A percentile compares a stretch with the other conserved stretches of the same genome.
phyloP scores from a whole-genome alignment of 2,329 filamentous ascomycete genomes.

The Escovopsis sp. region DNA sequence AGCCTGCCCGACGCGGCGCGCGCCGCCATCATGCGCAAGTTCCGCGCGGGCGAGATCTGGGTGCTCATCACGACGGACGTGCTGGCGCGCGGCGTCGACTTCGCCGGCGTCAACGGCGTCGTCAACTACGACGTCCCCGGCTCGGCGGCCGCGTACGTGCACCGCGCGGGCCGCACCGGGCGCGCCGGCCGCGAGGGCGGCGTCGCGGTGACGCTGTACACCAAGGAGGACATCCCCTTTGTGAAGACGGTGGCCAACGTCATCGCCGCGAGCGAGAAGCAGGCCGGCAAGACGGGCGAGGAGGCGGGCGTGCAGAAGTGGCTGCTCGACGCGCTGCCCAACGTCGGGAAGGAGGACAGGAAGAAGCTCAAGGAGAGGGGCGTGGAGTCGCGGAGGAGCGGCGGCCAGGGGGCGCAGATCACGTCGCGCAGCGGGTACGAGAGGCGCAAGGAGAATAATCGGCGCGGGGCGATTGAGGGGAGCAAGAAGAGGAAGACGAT shows the following conservation, averaged over 20 bases:
- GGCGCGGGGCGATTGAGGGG: slow-evolving; percentile 44
- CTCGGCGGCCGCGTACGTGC: slow-evolving; percentile 81
- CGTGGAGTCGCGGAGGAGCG: slow-evolving; percentile 51
- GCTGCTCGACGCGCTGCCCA: slow-evolving; percentile 76
- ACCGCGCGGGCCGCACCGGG: slow-evolving; percentile 83
- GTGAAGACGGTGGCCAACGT: slow-evolving; percentile 90
- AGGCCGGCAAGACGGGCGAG: slow-evolving; percentile 39
- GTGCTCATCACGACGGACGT: slow-evolving; percentile 92
- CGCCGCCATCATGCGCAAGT: slow-evolving; percentile 71
- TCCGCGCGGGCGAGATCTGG: slow-evolving; percentile 89
- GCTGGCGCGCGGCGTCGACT: slow-evolving; percentile 82
- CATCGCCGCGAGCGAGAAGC: slow-evolving; percentile 68
- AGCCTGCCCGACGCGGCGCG: slow-evolving; percentile 65
- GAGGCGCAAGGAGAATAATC: slow-evolving; percentile 52
- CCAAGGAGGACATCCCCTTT: slow-evolving; percentile 79
- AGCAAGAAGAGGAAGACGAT: slow-evolving; percentile 43
- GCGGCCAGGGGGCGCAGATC: slow-evolving; percentile 43
- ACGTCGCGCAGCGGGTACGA: slow-evolving; percentile 72
- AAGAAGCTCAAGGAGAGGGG: slow-evolving; percentile 70
- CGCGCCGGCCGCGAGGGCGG: slow-evolving; percentile 78
- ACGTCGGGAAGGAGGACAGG: slow-evolving; percentile 69
- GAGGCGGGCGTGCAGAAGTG: slow-evolving; percentile 60
- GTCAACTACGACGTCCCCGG: slow-evolving; percentile 96
- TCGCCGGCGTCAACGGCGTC: slow-evolving; percentile 86
- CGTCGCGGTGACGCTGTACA: slow-evolving; percentile 86